phyloP scores from a whole-genome alignment of 306 rosid species.

The Cicer pinnatifidum region DNA sequence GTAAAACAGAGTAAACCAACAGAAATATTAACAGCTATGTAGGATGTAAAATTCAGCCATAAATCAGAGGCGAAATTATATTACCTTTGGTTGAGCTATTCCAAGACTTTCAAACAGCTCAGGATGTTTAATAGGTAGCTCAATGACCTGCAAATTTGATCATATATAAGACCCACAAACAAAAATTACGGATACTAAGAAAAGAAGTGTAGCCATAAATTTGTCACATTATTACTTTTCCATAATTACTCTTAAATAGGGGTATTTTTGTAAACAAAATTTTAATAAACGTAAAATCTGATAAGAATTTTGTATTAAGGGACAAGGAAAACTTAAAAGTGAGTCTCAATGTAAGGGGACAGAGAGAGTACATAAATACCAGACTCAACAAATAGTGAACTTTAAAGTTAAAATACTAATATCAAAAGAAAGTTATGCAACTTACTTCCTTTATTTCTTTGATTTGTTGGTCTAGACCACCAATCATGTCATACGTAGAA shows the following conservation, averaged over 20 bases:
- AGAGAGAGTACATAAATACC: not conserved
- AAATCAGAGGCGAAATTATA: not conserved
- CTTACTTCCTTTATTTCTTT: constrained; percentile 94
- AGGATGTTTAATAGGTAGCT: constrained; percentile 92
- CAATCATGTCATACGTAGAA: constrained; percentile 98
- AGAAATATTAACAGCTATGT: not conserved
- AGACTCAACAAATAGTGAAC: not conserved
- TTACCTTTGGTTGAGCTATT: constrained; percentile 98
- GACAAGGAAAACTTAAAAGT: no score
- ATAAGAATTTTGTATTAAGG: no score
- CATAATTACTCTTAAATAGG: no score
- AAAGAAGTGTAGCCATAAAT: no score
- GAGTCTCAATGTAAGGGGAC: not conserved
- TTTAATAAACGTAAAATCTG: no score
- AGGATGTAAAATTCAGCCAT: not conserved
- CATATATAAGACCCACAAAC: constrained; percentile 29
- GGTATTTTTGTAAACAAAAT: no score
- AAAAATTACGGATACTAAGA: no score
- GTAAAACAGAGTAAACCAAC: constrained; percentile 37
- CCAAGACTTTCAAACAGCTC: constrained; percentile 98
- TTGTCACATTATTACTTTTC: no score
- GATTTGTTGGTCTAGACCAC: constrained; percentile 99
- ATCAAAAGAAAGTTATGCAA: constrained; percentile 20
- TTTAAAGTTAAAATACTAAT: constrained; percentile 11
- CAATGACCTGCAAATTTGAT: constrained; percentile 71